A percentile compares a stretch with the other conserved stretches of the same genome.
phyloP scores from a whole-genome alignment of 805 yeast species.

The Kluyveromyces siamensis region DNA sequence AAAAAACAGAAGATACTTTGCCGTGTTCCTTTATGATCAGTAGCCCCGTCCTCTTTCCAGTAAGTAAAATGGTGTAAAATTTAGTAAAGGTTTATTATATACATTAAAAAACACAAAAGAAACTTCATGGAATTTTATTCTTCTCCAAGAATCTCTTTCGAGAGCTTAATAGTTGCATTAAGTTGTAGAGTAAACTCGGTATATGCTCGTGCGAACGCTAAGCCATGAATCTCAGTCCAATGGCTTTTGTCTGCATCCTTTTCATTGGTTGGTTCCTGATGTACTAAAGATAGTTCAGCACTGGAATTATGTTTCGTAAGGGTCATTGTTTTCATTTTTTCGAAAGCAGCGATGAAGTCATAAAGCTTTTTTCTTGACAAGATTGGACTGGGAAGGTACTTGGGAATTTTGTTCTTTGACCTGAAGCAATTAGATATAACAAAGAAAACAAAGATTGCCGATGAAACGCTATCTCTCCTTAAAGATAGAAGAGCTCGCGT shows the following conservation, averaged over 20 bases:
- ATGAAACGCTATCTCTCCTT: conserved; percentile 40
- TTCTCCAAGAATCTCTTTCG: conserved; percentile 39
- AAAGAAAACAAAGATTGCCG: conserved; percentile 37
- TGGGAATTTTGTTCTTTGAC: conserved; percentile 32
- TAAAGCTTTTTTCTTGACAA: conserved; percentile 35
- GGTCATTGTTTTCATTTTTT: conserved; percentile 6
- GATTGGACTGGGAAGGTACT: conserved; percentile 37
- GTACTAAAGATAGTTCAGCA: background rate
- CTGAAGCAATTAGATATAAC: conserved; percentile 35
- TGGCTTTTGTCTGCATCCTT: conserved; percentile 22
- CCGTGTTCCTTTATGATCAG: background rate
- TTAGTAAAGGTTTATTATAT: background rate
- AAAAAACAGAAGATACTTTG: too few species aligned
- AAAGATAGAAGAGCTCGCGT: conserved; percentile 33
- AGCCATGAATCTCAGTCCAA: conserved; percentile 41
- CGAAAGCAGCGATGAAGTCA: conserved; percentile 31
- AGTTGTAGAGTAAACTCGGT: conserved; percentile 37
- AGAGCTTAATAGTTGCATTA: conserved; percentile 28
- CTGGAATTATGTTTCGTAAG: background rate
- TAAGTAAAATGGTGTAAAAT: background rate
- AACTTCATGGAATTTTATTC: conserved; percentile 13
- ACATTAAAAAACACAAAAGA: conserved; percentile 2
- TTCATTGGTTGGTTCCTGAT: background rate
- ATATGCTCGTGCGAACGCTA: conserved; percentile 41
- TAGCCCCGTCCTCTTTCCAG: background rate